A percentile compares a stretch with the other conserved stretches of the same genome.
These are phyloP conservation scores for Trichoderma gamsii DNA, from an alignment of 495 filamentous ascomycete species.

Conservation along the genomic window DNA sequence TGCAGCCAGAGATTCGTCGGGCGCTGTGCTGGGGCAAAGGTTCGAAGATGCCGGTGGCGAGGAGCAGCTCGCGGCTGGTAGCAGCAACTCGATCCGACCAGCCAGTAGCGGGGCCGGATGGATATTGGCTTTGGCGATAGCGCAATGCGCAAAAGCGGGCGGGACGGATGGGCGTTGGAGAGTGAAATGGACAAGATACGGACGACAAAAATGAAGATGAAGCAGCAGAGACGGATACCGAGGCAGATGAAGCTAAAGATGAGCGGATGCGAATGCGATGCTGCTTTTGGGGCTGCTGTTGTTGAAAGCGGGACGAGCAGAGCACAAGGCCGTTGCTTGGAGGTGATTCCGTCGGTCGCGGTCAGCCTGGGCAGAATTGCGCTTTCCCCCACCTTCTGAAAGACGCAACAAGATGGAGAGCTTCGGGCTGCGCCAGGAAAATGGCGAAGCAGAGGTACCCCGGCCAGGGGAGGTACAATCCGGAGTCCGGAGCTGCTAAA, in stretches of 20 bases:
- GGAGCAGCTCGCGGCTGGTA: background rate
- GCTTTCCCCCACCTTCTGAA: background rate
- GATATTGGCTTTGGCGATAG: background rate
- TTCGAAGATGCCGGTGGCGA: constrained; percentile 8
- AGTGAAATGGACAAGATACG: no score
- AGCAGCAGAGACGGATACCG: background rate
- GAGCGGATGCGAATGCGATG: background rate
- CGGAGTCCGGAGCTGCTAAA: background rate
- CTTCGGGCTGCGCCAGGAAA: background rate
- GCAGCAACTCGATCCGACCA: background rate
- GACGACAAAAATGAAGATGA: no score
- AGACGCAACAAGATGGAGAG: background rate
- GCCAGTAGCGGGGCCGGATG: background rate
- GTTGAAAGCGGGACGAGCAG: background rate
- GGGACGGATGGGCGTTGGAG: no score
- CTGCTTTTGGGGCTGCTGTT: background rate
- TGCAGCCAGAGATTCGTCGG: background rate
- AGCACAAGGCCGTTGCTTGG: no score
- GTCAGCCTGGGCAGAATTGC: background rate
- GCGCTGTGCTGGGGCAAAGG: background rate
- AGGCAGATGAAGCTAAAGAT: background rate
- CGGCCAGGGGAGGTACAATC: constrained; percentile 2
- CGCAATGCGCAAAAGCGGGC: no score
- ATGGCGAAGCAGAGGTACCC: background rate
- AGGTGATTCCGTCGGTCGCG: background rate